Conservation (phyloP, 495 filamentous ascomycete species). For the Penicillium verhagenii region DNA sequence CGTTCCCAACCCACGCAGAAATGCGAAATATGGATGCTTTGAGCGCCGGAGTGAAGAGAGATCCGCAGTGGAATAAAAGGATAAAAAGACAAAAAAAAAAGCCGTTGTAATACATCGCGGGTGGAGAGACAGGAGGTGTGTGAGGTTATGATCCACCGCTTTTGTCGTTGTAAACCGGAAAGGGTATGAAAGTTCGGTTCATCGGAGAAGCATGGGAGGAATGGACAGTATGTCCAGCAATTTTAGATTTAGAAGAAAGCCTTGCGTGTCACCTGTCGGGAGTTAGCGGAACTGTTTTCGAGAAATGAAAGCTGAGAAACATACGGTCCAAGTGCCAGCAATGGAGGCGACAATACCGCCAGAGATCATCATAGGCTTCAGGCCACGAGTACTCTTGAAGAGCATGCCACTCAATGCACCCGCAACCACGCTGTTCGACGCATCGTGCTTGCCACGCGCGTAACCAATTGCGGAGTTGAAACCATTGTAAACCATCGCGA, state of each 20-base stretch:
- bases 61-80: conserved; percentile 26
- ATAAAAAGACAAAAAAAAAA: conserved; percentile 24
- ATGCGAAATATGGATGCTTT: conserved; percentile 48
- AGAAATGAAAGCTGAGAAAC: conserved; percentile 27
- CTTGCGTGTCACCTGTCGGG: conserved; percentile 53
- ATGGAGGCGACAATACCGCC: conserved; percentile 80
- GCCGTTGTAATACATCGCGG: conserved; percentile 46
- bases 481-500: conserved; percentile 92
- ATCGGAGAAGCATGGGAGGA: conserved; percentile 14
- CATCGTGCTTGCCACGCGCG: conserved; percentile 84
- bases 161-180: conserved; percentile 30
- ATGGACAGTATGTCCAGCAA: conserved; percentile 17
- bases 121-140: conserved; percentile 27
- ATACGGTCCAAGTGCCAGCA: conserved; percentile 86
- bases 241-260: conserved; percentile 49
- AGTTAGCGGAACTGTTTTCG: conserved; percentile 27
- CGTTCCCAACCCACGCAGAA: conserved; percentile 45
- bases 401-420: conserved; percentile 86
- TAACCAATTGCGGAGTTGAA: conserved; percentile 90
- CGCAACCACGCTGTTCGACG: conserved; percentile 80
- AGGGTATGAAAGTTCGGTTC: conserved; percentile 30
- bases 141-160: conserved; percentile 26
- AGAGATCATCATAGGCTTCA: conserved; percentile 90
- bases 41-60: conserved; percentile 53
- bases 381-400: conserved; percentile 90